Evolutionary conservation across 805 yeast species (phyloP).

Genomic region (Maudiozyma turicensis): DNA sequence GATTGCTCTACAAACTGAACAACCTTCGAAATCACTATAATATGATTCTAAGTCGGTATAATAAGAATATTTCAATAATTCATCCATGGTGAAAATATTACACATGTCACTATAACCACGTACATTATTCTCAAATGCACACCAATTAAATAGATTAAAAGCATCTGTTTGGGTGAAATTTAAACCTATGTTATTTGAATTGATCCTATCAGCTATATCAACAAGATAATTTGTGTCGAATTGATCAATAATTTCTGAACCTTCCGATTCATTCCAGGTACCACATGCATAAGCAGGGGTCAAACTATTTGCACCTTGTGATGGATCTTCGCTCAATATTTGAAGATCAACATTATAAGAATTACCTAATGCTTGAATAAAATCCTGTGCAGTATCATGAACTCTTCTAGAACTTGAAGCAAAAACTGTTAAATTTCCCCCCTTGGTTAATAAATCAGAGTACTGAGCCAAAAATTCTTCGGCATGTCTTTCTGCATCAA

Average conservation of each 20-base stretch:
- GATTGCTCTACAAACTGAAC: constrained; percentile 43
- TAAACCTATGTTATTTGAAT: constrained; percentile 43
- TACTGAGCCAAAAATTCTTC: constrained; percentile 36
- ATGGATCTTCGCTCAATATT: constrained; percentile 33
- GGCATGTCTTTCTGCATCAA: constrained; percentile 37
- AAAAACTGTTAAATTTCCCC: constrained; percentile 36
- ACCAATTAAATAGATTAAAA: constrained; percentile 43
- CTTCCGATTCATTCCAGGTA: constrained; percentile 24
- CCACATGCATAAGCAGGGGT: constrained; percentile 39
- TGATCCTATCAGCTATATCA: constrained; percentile 47
- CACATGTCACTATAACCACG: constrained; percentile 61
- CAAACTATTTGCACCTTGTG: constrained; percentile 41
- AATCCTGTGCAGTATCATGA: constrained; percentile 41
- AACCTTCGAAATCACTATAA: constrained; percentile 57
- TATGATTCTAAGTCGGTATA: constrained; percentile 47
- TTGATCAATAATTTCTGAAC: constrained; percentile 13
- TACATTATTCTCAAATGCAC: constrained; percentile 69
- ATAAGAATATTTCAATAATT: constrained; percentile 55
- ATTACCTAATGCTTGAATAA: constrained; percentile 32
- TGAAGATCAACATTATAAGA: constrained; percentile 25
- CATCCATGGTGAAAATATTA: constrained; percentile 56
- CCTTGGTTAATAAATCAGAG: constrained; percentile 31
- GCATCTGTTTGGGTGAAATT: constrained; percentile 46
- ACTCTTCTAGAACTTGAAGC: constrained; percentile 40
- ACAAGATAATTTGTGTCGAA: constrained; percentile 32